Evolutionary conservation across 2,329 filamentous ascomycete genomes (phyloP).

Genomic region (Pseudocercospora crystallina): DNA sequence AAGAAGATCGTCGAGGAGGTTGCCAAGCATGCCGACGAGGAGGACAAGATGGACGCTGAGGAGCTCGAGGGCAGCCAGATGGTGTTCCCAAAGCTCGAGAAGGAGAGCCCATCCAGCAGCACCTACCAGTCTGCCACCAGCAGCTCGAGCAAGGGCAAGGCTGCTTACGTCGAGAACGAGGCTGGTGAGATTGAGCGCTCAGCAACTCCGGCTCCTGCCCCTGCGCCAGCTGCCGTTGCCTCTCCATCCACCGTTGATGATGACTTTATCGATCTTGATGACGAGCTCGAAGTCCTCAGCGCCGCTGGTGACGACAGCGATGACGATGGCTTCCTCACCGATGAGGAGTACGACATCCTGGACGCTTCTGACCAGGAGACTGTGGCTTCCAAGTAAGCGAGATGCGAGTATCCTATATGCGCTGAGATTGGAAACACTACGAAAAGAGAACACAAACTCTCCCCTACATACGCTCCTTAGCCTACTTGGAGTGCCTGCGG

Average conservation of each 20-base stretch:
- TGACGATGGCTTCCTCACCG: constrained; percentile 79
- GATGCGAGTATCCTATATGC: not conserved
- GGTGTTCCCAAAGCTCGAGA: constrained; percentile 96
- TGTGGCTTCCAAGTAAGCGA: constrained; percentile 27
- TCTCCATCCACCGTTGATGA: constrained; percentile 37
- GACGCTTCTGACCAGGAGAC: constrained; percentile 88
- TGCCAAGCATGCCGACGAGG: constrained; percentile 37
- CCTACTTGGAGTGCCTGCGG: not conserved
- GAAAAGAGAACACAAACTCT: not conserved
- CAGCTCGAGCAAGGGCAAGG: constrained; percentile 43
- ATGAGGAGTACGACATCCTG: constrained; percentile 97
- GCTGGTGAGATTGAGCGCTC: constrained; percentile 55
- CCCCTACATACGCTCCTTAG: constrained; percentile 1
- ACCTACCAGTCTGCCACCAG: constrained; percentile 62
- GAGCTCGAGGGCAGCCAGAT: constrained; percentile 62
- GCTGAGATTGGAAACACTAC: constrained; percentile 4
- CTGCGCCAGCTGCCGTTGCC: constrained; percentile 18
- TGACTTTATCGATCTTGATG: constrained; percentile 52
- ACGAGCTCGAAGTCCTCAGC: constrained; percentile 48
- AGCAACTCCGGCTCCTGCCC: constrained; percentile 22
- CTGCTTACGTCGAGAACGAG: constrained; percentile 57
- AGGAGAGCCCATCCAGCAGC: constrained; percentile 82
- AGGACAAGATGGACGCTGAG: constrained; percentile 32
- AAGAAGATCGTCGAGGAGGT: constrained; percentile 33
- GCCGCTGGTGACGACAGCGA: constrained; percentile 61